Conservation (phyloP, 345 rosid genomes). For the Linum tenue region DNA sequence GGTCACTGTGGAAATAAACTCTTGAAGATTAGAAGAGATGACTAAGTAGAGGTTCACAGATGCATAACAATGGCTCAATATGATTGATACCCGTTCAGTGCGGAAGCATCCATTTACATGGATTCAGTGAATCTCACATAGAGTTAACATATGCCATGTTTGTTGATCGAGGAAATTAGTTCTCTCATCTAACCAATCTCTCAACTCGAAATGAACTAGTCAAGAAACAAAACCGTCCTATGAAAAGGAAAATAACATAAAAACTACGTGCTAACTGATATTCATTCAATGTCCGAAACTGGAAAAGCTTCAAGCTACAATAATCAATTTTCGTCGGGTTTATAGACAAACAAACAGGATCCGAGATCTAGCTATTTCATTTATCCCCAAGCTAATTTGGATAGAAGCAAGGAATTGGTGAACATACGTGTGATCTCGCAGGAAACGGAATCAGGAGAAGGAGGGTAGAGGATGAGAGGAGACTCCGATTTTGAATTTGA, state of each 20-base stretch:
- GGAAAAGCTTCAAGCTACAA: background rate
- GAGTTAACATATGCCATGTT: too few species aligned
- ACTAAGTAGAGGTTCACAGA: background rate
- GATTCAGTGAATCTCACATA: too few species aligned
- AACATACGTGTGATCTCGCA: constrained; percentile 64
- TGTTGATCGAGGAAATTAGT: too few species aligned
- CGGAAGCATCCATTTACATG: too few species aligned
- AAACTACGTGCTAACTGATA: too few species aligned
- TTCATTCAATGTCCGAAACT: too few species aligned
- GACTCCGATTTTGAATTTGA: constrained; percentile 16
- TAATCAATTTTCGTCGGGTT: background rate
- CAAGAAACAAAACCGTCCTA: too few species aligned
- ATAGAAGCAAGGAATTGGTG: background rate
- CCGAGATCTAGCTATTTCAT: background rate
- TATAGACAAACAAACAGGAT: background rate
- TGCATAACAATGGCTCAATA: background rate
- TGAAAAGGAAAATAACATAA: too few species aligned
- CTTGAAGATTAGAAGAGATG: background rate
- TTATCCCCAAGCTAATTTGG: background rate
- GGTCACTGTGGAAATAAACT: constrained; percentile 35
- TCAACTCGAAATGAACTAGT: too few species aligned
- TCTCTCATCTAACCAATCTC: too few species aligned
- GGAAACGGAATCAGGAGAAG: constrained; percentile 34
- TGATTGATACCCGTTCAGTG: background rate
- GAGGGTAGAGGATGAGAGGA: constrained; percentile 45